phyloP scores from a whole-genome alignment of 1,284 basidiomycete genomes.

The Heterobasidion irregulare region DNA sequence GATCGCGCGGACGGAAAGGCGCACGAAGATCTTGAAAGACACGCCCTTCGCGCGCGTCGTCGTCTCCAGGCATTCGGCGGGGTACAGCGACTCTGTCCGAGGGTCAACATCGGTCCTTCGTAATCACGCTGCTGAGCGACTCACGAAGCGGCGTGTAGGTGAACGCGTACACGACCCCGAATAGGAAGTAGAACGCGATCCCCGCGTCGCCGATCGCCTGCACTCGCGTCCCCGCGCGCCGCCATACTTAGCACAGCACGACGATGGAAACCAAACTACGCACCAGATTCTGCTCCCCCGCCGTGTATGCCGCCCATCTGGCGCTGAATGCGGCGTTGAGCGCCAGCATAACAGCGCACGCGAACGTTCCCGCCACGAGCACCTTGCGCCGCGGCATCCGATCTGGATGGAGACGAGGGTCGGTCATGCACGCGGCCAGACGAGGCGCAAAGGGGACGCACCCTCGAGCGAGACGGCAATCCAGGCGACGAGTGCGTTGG shows the following conservation, averaged over 20 bases:
- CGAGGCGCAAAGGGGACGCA: not conserved
- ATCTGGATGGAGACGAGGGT: constrained; percentile 3
- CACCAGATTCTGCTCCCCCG: constrained; percentile 3
- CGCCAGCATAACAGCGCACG: constrained; percentile 17
- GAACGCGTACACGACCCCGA: constrained; percentile 12
- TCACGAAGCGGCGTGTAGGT: constrained; percentile 7
- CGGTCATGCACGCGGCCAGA: not conserved
- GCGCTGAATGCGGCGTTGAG: constrained; percentile 19
- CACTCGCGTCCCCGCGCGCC: constrained; percentile 4
- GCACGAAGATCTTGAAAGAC: constrained; percentile 22
- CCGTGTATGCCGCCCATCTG: constrained; percentile 15
- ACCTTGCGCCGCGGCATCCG: constrained; percentile 17
- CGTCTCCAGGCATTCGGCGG: constrained; percentile 27
- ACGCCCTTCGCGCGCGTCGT: constrained; percentile 30
- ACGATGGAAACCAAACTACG: not conserved
- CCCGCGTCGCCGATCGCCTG: constrained; percentile 21
- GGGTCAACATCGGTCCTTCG: not conserved
- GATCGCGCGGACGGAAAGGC: constrained; percentile 11
- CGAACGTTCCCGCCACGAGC: constrained; percentile 18
- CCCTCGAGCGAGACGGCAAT: constrained; percentile 19
- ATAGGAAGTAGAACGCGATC: constrained; percentile 14
- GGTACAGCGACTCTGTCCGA: constrained; percentile 24
- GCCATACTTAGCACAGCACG: constrained; percentile 5
- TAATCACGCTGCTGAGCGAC: not conserved
- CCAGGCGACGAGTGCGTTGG: constrained; percentile 12